Base-by-base conservation (phyloP, 2,329 filamentous ascomycete species). In the Microsporum ferrugineum region DNA sequence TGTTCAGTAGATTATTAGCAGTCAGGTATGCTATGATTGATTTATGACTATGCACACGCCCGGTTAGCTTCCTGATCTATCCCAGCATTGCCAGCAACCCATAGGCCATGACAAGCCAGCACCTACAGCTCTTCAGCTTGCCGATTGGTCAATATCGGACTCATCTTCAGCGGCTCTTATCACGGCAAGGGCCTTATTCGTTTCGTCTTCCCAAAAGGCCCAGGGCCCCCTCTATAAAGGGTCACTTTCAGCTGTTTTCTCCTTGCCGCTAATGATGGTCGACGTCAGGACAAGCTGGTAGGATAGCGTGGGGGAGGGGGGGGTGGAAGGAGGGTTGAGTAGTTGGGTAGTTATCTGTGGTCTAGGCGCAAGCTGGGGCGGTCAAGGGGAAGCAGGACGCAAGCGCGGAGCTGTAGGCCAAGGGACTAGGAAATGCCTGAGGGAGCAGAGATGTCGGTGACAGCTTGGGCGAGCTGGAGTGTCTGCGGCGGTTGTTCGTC, bases 11-110 rank as follows among this genome's bases (percentile, higher is more conserved):
- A 71, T 87, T 87, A 71, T 84, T 86, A 38, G 88, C 85, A 55
- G 84, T 81, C 23, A 96, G 80, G 73, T 96, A 96, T 67, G 91
- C 90, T 71, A 96, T 88, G 68, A 96, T 90, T 65, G 91, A 89
- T 79, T 95, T 95, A 80, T 96, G 89, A 71, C 90, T 95, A 76
- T 57, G 5, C 31, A 53, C 39, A 23, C n/a, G 23, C 57, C 33
- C 39, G 60, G 61, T 63, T 63, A 67, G 60, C 58, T 38, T 23
- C n/a, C 45, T 14, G 27, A 60, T 61, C 62, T n/a, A 5, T 43
- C 39, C 10, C 39, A 43, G 3, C n/a, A 5, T 43, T n/a, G 55
- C 47, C 57, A 49, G 7, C 39, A 38, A 43, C 29, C 14, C 31
- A 14, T n/a, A 27, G 41, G 36, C 29, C 10, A 36, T 53, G 49